A percentile compares a stretch with the other conserved stretches of the same genome.
Conservation (phyloP, 768 basidiomycete genomes). For the Kwoniella europaea region DNA sequence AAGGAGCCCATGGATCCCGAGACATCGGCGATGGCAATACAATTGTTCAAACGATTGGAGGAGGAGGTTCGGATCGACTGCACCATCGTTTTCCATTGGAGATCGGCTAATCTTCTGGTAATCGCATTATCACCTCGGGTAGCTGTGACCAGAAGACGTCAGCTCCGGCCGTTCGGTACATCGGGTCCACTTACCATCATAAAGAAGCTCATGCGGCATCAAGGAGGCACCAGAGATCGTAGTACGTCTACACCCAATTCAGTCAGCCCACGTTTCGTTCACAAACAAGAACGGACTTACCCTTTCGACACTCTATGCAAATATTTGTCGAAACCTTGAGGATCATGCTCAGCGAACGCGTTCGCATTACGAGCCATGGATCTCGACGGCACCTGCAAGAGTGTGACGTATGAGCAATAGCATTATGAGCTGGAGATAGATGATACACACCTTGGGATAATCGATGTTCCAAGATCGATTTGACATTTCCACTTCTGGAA, state of each 20-base stretch:
- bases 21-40: conserved; percentile 73
- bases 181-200: conserved; percentile 54
- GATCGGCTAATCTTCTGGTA: conserved; percentile 64
- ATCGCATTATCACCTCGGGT: conserved; percentile 22
- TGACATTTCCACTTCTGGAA: conserved; percentile 72
- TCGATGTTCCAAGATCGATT: conserved; percentile 52
- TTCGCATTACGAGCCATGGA: conserved; percentile 69
- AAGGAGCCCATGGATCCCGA: conserved; percentile 71
- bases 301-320: conserved; percentile 67
- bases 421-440: conserved; percentile 41
- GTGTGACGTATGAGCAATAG: not conserved
- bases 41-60: conserved; percentile 66
- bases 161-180: not conserved
- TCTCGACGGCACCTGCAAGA: conserved; percentile 59
- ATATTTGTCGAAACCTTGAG: conserved; percentile 65
- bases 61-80: conserved; percentile 62
- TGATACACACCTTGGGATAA: conserved; percentile 51
- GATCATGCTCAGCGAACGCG: conserved; percentile 67
- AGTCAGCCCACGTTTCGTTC: not conserved
- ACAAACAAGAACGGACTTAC: not conserved
- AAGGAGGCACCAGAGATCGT: conserved; percentile 66
- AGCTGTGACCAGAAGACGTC: not conserved
- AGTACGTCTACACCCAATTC: conserved; percentile 51
- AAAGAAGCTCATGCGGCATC: conserved; percentile 68
- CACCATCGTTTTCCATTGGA: conserved; percentile 71